A percentile compares a stretch with the other conserved stretches of the same genome.
Conservation (phyloP, 176 grass and related monocot species). For the Tillandsia leiboldiana region DNA sequence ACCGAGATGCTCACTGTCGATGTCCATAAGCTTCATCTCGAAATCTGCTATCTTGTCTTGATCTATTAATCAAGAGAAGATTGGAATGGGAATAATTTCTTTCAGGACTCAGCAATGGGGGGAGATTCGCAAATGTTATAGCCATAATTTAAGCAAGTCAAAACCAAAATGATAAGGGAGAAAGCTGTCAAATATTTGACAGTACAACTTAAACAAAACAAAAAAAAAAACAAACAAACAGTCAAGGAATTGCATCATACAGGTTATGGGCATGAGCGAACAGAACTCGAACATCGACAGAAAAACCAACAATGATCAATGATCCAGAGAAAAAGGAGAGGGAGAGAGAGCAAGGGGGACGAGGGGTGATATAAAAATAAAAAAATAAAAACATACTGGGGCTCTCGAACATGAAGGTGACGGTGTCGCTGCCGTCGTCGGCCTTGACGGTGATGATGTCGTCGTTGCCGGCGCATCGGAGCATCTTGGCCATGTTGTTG, state of each 20-base stretch:
- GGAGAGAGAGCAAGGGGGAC: neutral
- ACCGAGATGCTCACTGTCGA: slow-evolving; percentile 31
- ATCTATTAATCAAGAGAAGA: slow-evolving; percentile 5
- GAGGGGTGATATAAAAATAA: no score
- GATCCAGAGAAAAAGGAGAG: neutral
- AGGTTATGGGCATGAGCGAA: neutral
- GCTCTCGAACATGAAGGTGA: slow-evolving; percentile 97
- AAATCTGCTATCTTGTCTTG: slow-evolving; percentile 31
- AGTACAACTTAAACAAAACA: neutral
- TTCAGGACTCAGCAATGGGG: no score
- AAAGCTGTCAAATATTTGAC: no score
- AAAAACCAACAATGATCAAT: no score
- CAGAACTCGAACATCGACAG: no score
- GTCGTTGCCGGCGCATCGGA: slow-evolving; percentile 15
- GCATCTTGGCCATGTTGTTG: slow-evolving; percentile 9
- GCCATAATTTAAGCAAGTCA: no score
- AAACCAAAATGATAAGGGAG: no score
- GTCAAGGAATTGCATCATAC: neutral
- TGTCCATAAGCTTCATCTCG: slow-evolving; percentile 42
- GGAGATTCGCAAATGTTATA: no score
- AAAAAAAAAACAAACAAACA: no score
- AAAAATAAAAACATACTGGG: slow-evolving; percentile 35
- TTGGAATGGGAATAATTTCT: no score
- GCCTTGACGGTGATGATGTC: slow-evolving; percentile 16
- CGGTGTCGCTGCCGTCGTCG: slow-evolving; percentile 53